phyloP scores from a whole-genome alignment of 2,329 filamentous ascomycete genomes.

The Arthrobotrys sphaeroides region DNA sequence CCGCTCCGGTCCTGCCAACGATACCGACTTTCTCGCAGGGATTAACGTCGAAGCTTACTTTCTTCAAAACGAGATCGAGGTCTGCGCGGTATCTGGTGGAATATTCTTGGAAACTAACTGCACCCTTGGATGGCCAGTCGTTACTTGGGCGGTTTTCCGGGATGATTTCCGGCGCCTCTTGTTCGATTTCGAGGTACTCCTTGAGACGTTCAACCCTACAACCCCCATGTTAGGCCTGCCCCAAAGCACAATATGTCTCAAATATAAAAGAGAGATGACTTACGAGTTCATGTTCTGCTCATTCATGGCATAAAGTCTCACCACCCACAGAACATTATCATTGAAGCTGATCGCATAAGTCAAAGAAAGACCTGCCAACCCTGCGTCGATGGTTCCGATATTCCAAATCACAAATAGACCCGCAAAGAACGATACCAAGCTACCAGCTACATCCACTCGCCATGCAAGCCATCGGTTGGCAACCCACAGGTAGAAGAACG shows the following conservation, averaged over 20 bases:
- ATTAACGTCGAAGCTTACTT: slow-evolving; percentile 85
- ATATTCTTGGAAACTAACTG: slow-evolving; percentile 88
- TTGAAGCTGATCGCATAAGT: slow-evolving; percentile 97
- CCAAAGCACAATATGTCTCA: slow-evolving; percentile 1
- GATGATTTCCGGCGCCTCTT: slow-evolving; percentile 82
- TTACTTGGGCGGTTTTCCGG: slow-evolving; percentile 78
- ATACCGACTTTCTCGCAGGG: slow-evolving; percentile 94
- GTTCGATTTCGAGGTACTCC: slow-evolving; percentile 95
- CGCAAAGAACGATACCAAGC: slow-evolving; percentile 90
- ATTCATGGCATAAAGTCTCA: slow-evolving; percentile 90
- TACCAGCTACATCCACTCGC: slow-evolving; percentile 87
- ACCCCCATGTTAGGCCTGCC: background rate
- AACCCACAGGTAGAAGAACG: slow-evolving; percentile 96
- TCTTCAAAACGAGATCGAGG: slow-evolving; percentile 79
- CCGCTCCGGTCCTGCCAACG: slow-evolving; percentile 92
- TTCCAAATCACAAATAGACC: slow-evolving; percentile 89
- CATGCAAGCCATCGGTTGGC: slow-evolving; percentile 96
- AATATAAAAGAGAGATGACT: slow-evolving; percentile 8
- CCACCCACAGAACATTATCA: slow-evolving; percentile 95
- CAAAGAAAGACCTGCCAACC: slow-evolving; percentile 89
- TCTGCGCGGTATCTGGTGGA: slow-evolving; percentile 88
- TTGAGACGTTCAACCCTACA: slow-evolving; percentile 84
- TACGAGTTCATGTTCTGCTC: slow-evolving; percentile 98
- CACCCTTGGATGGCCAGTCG: slow-evolving; percentile 85
- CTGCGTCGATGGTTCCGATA: slow-evolving; percentile 83